Base-by-base conservation (phyloP, 2,329 filamentous ascomycete genomes). In the Colletotrichum zoysiae region DNA sequence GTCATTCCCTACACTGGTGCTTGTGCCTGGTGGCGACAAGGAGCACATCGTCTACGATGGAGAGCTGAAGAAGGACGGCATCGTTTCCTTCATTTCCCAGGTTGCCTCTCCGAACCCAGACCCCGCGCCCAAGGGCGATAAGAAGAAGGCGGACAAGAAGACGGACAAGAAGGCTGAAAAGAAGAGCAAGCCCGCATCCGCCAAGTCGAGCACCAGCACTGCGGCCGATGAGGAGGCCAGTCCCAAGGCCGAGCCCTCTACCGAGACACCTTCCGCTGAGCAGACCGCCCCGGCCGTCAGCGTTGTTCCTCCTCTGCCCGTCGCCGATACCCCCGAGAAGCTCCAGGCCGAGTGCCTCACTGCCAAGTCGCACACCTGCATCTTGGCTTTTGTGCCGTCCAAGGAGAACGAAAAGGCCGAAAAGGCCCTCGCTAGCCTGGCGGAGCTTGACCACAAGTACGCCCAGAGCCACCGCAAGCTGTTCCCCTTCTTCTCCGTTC, bases 401-500 rank as follows among this genome's bases (percentile, higher is more conserved):
- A 65, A 67, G 30, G 81, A 86, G 46, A 82, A 84, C 40, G 85
- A 86, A 20, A 83, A 86, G 14, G 83, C 86, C n/a, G 85, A 86
- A 67, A 85, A 88, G 75, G 90, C 87, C 23, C 83, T 95, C 3
- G 80, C 83, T 26, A 89, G 88, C 35, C 86, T 98, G 4, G 89
- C 92, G 2, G 89, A 95, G 66, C 87, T 98, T 66, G 89, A 91
- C 64, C 89, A 92, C 81, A 97, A 95, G 82, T 90, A 97, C 78
- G 84, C 88, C 44, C 85, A 90, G 74, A 86, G 87, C 60, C 86
- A 91, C 65, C 88, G 89, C 42, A 90, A 91, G 68, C 83, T 95
- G 1, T 97, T 98, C 85, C 94, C 95, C 33, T 92, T 97, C 82
- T 95, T 92, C 79, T 90, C 91, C 61, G 86, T 98, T 0, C 88